Base-by-base conservation (phyloP, 2,329 filamentous ascomycete genomes). In the Cercospora sesami region DNA sequence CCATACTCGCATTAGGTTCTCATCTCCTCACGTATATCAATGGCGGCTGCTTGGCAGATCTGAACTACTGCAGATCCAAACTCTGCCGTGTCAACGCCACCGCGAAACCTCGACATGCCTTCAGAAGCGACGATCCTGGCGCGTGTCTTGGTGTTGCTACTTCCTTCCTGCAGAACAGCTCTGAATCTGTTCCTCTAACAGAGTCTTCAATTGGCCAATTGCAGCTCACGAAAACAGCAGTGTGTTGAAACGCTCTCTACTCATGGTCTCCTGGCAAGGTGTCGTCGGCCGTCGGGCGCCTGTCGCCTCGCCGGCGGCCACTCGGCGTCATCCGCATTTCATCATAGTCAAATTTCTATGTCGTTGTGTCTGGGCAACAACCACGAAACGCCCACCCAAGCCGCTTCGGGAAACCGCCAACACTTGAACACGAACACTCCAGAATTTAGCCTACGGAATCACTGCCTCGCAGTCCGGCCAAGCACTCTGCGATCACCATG, bases 351-450 rank as follows among this genome's bases (percentile, higher is more conserved):
- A 26, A 28, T 51, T 55, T 55, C 23, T 10, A 55, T 28, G 48
- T 55, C 48, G 23, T 55, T 26, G 48, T 55, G 28, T 55, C 48
- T 55, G 48, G 48, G 48, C 48, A 55, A 55, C 48, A 55, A 55
- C 48, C 48, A 55, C 48, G 48, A 16, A 48, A 18, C 42, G 42
- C 42, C 48, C 21, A 23, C 21, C 48, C 48, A 53, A 53, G 12
- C 48, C 21, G 48, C 48, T 55, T 55, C 21, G 48, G 48, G 48
- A 28, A 2, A 55, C 7, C 23, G 48, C 48, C 48, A 55, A 7
- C 23, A 28, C 21, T 28, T 14, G 23, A 55, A 55, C 14, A 55
- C 48, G 48, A 55, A 55, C 48, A n/a, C 23, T 16, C n/a, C 23
- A 9, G 21, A 53, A 53, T 26, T 53, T 14, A 4, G 23, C 48